Conservation (phyloP, 2,329 filamentous ascomycete species). For the Truncatella angustata region DNA sequence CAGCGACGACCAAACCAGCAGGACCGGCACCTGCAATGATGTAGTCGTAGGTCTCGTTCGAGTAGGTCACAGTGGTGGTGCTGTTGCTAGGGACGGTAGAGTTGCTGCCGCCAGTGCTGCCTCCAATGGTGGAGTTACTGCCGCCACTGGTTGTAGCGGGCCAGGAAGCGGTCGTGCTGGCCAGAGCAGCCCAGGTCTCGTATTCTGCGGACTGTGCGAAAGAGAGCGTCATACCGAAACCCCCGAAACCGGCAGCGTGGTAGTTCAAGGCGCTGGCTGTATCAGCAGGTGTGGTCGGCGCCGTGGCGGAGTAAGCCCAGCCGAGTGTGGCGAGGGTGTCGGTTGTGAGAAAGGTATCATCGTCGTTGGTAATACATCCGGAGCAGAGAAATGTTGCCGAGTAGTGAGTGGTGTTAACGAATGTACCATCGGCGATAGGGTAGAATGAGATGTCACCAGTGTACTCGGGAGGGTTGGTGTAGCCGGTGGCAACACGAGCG, state of each 20-base stretch:
- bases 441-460: conserved; percentile 37
- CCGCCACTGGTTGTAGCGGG: conserved; percentile 10
- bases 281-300: conserved; percentile 29
- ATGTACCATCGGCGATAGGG: conserved; percentile 50
- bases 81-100: conserved; percentile 15
- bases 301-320: conserved; percentile 36
- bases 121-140: conserved; percentile 16
- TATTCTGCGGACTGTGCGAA: conserved; percentile 32
- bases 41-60: conserved; percentile 36
- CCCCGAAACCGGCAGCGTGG: conserved; percentile 38
- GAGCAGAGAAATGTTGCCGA: conserved; percentile 54
- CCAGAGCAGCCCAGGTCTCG: conserved; percentile 23
- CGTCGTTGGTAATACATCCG: conserved; percentile 37
- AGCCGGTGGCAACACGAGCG: conserved; percentile 34
- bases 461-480: conserved; percentile 46
- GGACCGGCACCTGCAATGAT: conserved; percentile 37
- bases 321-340: conserved; percentile 30
- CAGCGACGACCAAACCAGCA: conserved; percentile 33
- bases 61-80: conserved; percentile 20
- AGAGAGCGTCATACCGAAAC: conserved; percentile 31
- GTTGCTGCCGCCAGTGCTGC: conserved; percentile 11
- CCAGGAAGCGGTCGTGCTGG: conserved; percentile 9
- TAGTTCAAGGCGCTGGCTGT: conserved; percentile 33
- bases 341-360: conserved; percentile 27
- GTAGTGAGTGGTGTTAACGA: conserved; percentile 50